Evolutionary conservation across 495 filamentous ascomycete genomes (phyloP).

Genomic region (Trichoderma virens): DNA sequence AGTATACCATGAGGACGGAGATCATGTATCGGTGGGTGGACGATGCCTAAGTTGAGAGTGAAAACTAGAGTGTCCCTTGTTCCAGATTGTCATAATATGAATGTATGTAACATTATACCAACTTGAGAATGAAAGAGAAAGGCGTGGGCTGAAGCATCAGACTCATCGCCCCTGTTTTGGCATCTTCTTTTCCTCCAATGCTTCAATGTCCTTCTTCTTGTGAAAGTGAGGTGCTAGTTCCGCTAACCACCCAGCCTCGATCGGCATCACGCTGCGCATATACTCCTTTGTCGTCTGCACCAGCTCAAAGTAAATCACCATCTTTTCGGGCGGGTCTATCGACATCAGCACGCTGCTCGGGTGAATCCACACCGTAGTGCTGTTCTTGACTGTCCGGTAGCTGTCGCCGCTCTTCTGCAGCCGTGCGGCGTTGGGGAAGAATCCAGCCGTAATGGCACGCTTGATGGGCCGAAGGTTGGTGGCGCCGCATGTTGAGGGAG

Average conservation of each 20-base stretch:
- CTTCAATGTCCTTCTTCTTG: constrained; percentile 87
- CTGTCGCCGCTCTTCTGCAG: constrained; percentile 78
- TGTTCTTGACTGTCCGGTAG: constrained; percentile 93
- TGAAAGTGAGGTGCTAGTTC: constrained; percentile 95
- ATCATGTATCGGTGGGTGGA: constrained; percentile 53
- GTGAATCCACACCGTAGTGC: constrained; percentile 82
- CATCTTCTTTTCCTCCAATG: constrained; percentile 64
- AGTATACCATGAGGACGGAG: constrained; percentile 73
- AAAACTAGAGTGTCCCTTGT: not conserved
- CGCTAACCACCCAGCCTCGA: constrained; percentile 76
- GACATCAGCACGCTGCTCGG: constrained; percentile 77
- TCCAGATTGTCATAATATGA: not conserved
- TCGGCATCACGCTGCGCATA: constrained; percentile 78
- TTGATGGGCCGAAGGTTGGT: constrained; percentile 68
- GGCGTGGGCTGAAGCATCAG: not conserved
- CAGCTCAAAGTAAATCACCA: constrained; percentile 86
- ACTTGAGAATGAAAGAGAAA: not conserved
- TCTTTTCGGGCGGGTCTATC: constrained; percentile 66
- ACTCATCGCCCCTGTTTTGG: constrained; percentile 4
- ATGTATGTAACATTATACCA: not conserved
- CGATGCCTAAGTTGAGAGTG: not conserved
- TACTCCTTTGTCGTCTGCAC: constrained; percentile 93
- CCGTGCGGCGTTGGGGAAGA: constrained; percentile 90
- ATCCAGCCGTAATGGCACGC: constrained; percentile 83
- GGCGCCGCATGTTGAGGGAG: constrained; percentile 58